A percentile compares a stretch with the other conserved stretches of the same genome.
Conservation (phyloP, 2,329 filamentous ascomycete genomes). For the Fusarium mexicanum region DNA sequence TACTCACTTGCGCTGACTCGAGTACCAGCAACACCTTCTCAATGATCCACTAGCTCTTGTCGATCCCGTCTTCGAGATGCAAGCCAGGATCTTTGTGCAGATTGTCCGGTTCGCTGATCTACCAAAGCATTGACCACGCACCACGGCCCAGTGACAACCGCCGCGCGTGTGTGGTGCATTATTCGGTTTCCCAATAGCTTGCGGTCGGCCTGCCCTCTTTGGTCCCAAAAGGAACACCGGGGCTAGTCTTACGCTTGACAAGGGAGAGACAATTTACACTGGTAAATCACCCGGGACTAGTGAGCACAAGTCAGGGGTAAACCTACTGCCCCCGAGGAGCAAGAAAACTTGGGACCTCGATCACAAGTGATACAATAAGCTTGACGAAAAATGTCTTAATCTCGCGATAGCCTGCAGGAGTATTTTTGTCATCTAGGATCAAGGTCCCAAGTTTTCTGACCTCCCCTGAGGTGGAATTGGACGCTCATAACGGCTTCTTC, state of each 20-base stretch:
- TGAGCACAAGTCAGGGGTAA: conserved; percentile 34
- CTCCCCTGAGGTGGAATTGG: neutral
- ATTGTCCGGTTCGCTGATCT: conserved; percentile 30
- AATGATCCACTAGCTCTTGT: conserved; percentile 30
- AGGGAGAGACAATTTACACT: conserved; percentile 30
- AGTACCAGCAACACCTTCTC: neutral
- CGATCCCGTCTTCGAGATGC: conserved; percentile 20
- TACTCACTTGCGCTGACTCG: conserved; percentile 17
- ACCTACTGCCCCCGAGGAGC: neutral
- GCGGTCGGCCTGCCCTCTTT: conserved; percentile 26
- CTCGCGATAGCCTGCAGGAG: rapidly evolving
- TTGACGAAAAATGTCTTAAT: rapidly evolving
- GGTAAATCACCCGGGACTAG: conserved; percentile 29
- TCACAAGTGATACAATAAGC: neutral
- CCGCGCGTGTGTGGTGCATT: neutral
- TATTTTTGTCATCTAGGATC: neutral
- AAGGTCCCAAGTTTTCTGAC: neutral
- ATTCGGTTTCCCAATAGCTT: conserved; percentile 32
- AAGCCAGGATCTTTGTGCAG: conserved; percentile 23
- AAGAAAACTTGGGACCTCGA: neutral
- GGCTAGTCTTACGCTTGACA: conserved; percentile 9
- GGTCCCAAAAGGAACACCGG: conserved; percentile 14
- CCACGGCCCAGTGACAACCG: conserved; percentile 26
- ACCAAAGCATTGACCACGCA: conserved; percentile 27
- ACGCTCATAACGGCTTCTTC: conserved; percentile 15